Evolutionary conservation across 306 rosid genomes (phyloP), one percentile per base, ranked within the genome.

Genomic region (Vicia sativa): DNA sequence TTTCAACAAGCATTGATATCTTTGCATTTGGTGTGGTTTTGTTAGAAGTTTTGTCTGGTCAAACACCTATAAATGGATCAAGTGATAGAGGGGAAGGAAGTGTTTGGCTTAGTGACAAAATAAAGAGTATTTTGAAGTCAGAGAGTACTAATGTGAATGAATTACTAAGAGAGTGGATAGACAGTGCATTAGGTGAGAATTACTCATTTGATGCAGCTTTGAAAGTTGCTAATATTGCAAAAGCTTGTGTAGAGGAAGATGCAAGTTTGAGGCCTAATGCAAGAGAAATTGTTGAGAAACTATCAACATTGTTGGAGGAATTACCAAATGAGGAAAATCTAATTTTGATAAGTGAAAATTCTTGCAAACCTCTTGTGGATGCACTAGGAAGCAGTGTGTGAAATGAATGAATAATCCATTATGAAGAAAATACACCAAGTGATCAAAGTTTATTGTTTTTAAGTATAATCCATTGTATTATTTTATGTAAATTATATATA

Each of bases 111-210:
- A 78, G 83, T 2, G 91, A 85, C 72, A 81, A 83, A 71, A 77
- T 86, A 55, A 88, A 71, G 64, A 71, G 71, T 48, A 68, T 82
- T 62, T 78, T 87, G 81, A 52, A 57, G 70, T 83, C 85, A 49
- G 91, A 85, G 13, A 21, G 18, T 9, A 81, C 79, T 81, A 80
- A 83, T 81, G 82, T 69, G 29, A 86, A 65, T 68, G 91, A 85
- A 31, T 78, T 87, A 42, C 74, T 89, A n/a, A 83, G 87, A 66
- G 91, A 73, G 28, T 87, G 96, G 97, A 87, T 91, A 74, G 97
- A 91, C 74, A 77, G 80, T 55, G 90, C 90, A 39, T 65, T 91
- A 74, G 91, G 96, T 5, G 95, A 82, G 8, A 79, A 64, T 21
- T 91, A 85, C 28, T 82, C 90, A 23, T 77, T 91, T 9, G 90